Percentiles rank a stretch among this genome's conserved stretches.
Evolutionary conservation across 2,329 filamentous ascomycete genomes (phyloP).

Genomic region (Pyricularia pennisetigena): DNA sequence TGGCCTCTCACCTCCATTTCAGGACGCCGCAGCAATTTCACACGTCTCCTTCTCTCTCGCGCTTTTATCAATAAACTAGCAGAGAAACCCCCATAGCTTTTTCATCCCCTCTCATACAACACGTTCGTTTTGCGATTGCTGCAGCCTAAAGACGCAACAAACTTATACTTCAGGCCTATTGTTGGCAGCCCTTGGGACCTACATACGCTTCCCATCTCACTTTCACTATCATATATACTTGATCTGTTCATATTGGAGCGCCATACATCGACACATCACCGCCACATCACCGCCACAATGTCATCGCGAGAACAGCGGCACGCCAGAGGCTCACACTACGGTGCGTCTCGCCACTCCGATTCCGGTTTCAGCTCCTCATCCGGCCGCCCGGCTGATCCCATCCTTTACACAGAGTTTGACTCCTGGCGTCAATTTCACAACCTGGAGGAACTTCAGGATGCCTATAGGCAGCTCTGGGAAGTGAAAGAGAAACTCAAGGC

Average conservation of each 20-base stretch:
- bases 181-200: neutral
- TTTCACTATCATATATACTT: neutral
- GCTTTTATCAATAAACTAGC: neutral
- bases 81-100: neutral
- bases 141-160: neutral
- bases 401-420: neutral
- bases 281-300: neutral
- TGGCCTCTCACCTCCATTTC: neutral
- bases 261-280: neutral
- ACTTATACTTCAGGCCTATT: neutral
- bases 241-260: neutral
- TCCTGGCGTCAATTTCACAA: neutral
- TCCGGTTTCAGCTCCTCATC: slow-evolving; percentile 1
- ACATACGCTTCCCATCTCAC: neutral
- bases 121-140: neutral
- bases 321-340: neutral
- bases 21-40: neutral
- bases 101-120: neutral
- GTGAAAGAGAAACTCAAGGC: neutral
- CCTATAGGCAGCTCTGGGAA: slow-evolving; percentile 1
- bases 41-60: neutral
- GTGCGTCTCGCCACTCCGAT: neutral
- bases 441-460: neutral
- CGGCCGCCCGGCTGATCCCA: neutral
- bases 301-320: neutral